These are phyloP conservation scores for Phanerodontia chrysosporium DNA, from an alignment of 768 basidiomycete genomes.

Conservation along the genomic window DNA sequence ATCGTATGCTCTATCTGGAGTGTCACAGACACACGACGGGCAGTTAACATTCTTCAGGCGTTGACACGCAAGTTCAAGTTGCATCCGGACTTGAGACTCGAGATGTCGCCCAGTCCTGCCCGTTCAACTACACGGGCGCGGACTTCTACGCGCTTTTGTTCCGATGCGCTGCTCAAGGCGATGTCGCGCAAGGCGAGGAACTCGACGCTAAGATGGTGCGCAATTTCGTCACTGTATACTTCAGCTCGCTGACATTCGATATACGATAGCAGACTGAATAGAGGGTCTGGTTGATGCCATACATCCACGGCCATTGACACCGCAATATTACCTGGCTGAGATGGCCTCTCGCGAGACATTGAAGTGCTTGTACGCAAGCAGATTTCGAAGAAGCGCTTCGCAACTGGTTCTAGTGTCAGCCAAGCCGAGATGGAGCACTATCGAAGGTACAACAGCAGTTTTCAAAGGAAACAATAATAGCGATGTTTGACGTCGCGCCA, in stretches of 20 bases:
- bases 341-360: conserved; percentile 68
- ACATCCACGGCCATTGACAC: conserved; percentile 69
- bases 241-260: not conserved
- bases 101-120: conserved; percentile 66
- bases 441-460: conserved; percentile 65
- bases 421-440: conserved; percentile 86
- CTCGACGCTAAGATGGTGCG: conserved; percentile 70
- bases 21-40: conserved; percentile 81
- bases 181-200: conserved; percentile 80
- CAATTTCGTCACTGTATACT: not conserved
- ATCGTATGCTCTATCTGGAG: conserved; percentile 92
- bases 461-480: conserved; percentile 36
- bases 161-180: conserved; percentile 93
- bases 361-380: conserved; percentile 58
- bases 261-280: conserved; percentile 36
- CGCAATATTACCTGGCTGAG: conserved; percentile 88
- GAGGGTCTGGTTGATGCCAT: conserved; percentile 31
- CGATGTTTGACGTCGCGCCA: too few species aligned
- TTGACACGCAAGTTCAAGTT: conserved; percentile 90
- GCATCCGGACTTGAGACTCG: conserved; percentile 60
- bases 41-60: conserved; percentile 87
- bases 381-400: conserved; percentile 78
- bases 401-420: conserved; percentile 76
- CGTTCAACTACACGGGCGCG: conserved; percentile 94
- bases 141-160: conserved; percentile 98